Conservation (phyloP, 306 rosid species). For the Cucumis melo region DNA sequence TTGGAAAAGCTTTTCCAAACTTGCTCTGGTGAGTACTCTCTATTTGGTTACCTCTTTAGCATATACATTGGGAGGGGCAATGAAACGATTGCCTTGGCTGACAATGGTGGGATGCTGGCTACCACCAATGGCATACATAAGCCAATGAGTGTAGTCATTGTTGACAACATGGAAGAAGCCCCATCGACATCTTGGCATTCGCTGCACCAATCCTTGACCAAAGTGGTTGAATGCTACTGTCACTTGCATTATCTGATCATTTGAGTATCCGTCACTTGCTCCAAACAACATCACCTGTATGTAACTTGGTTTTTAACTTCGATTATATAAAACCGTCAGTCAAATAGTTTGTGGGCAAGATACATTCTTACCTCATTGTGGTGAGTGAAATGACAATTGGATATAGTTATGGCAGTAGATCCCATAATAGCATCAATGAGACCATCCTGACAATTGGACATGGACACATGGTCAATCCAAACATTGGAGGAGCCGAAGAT, state of each 20-base stretch:
- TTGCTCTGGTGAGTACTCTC: too few species aligned
- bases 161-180: conserved; percentile 67
- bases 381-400: conserved; percentile 59
- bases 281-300: conserved; percentile 74
- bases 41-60: conserved; percentile 45
- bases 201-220: conserved; percentile 50
- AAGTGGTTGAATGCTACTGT: conserved; percentile 79
- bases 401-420: conserved; percentile 76
- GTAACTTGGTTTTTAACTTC: neutral
- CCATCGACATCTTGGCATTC: conserved; percentile 64
- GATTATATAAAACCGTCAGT: neutral
- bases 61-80: conserved; percentile 14
- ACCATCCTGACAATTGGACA: conserved; percentile 45
- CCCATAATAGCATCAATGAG: conserved; percentile 61
- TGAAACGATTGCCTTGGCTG: conserved; percentile 70
- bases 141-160: conserved; percentile 76
- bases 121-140: conserved; percentile 88
- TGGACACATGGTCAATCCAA: conserved; percentile 82
- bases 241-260: conserved; percentile 52
- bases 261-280: conserved; percentile 23
- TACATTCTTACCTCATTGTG: conserved; percentile 39
- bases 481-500: conserved; percentile 52
- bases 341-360: neutral
- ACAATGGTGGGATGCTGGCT: conserved; percentile 54
- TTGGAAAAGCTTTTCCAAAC: too few species aligned